Conservation (phyloP, 768 basidiomycete genomes). For the Auriscalpium orientale region DNA sequence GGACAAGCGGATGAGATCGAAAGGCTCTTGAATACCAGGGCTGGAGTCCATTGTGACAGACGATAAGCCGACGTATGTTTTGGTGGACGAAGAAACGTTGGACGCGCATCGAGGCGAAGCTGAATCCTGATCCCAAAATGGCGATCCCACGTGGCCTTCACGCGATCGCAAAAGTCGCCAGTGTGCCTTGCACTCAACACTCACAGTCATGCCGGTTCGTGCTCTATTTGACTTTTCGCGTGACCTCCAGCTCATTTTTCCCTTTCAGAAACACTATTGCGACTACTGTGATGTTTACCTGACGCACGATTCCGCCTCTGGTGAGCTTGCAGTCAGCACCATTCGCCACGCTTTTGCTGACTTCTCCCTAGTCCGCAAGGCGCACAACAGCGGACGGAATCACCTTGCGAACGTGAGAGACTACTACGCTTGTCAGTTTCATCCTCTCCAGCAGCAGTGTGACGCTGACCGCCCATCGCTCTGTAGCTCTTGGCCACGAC, state of each 20-base stretch:
- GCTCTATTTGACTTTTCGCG: constrained; percentile 1
- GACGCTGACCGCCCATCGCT: constrained; percentile 11
- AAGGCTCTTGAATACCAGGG: constrained; percentile 85
- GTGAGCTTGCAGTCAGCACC: constrained; percentile 30
- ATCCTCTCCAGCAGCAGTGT: background rate
- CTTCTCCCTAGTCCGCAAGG: constrained; percentile 72
- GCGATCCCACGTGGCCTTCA: constrained; percentile 1
- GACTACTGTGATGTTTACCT: constrained; percentile 92
- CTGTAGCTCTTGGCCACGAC: constrained; percentile 80
- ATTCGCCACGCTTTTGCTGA: background rate
- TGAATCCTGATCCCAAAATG: background rate
- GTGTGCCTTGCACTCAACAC: background rate
- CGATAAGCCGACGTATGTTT: background rate
- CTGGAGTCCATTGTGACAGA: constrained; percentile 52
- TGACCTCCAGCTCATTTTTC: constrained; percentile 3
- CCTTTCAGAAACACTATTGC: constrained; percentile 79
- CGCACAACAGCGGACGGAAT: constrained; percentile 96
- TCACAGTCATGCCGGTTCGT: constrained; percentile 58
- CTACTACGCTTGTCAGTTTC: constrained; percentile 78
- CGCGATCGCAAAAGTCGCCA: background rate
- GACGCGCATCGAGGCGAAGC: background rate
- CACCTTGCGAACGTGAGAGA: constrained; percentile 95
- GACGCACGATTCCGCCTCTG: constrained; percentile 92
- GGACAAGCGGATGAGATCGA: constrained; percentile 93
- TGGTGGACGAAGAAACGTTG: background rate